Evolutionary conservation across 805 yeast genomes (phyloP).

Genomic region (Cyberlindnera euphorbiae): DNA sequence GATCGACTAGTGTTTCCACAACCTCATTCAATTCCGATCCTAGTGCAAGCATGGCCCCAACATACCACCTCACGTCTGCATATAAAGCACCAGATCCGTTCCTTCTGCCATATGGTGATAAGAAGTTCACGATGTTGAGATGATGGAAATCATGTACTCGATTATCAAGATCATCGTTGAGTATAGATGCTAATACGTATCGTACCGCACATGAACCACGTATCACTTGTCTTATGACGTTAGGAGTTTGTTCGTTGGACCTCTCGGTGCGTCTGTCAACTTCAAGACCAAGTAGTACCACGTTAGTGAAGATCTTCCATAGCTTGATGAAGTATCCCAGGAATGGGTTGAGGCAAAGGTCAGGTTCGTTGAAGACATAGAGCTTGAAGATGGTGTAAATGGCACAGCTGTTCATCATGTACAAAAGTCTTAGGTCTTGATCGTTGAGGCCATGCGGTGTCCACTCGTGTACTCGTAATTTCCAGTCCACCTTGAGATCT

Average conservation of each 20-base stretch:
- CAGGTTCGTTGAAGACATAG: slow-evolving; percentile 30
- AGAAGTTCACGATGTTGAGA: slow-evolving; percentile 53
- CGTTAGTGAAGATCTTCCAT: slow-evolving; percentile 65
- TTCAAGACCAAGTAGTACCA: slow-evolving; percentile 56
- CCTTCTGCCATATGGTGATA: slow-evolving; percentile 64
- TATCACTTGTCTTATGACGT: slow-evolving; percentile 42
- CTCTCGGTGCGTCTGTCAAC: slow-evolving; percentile 45
- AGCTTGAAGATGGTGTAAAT: slow-evolving; percentile 42
- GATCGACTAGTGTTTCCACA: slow-evolving; percentile 47
- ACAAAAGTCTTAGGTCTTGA: slow-evolving; percentile 40
- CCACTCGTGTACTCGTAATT: slow-evolving; percentile 30
- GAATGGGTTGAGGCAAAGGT: slow-evolving; percentile 56
- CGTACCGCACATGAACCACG: slow-evolving; percentile 64
- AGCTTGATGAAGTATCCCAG: slow-evolving; percentile 48
- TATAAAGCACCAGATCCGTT: slow-evolving; percentile 54
- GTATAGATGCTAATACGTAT: slow-evolving; percentile 52
- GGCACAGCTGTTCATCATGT: slow-evolving; percentile 39
- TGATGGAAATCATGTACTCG: slow-evolving; percentile 53
- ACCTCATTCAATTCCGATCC: slow-evolving; percentile 45
- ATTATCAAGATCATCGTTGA: slow-evolving; percentile 43
- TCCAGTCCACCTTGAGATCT: slow-evolving; percentile 31
- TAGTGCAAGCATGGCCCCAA: slow-evolving; percentile 48
- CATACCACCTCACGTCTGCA: slow-evolving; percentile 54
- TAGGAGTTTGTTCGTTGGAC: slow-evolving; percentile 32
- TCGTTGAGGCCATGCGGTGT: slow-evolving; percentile 31